These are phyloP conservation scores for Camillea tinctor DNA, from an alignment of 2,329 filamentous ascomycete genomes.

Conservation along the genomic window DNA sequence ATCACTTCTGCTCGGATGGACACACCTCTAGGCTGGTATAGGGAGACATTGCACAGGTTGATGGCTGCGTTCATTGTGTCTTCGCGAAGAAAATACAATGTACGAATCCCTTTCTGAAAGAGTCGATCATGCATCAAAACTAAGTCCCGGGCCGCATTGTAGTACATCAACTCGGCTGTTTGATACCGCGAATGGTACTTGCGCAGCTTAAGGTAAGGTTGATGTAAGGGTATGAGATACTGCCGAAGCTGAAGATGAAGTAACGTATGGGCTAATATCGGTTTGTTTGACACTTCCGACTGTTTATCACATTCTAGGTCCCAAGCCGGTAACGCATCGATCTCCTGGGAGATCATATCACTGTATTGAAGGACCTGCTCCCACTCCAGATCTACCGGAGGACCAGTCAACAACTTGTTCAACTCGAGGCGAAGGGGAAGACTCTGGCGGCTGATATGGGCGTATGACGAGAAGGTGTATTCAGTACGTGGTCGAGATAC, in stretches of 20 bases:
- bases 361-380: constrained; percentile 62
- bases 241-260: constrained; percentile 60
- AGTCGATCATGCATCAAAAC: constrained; percentile 62
- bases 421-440: constrained; percentile 56
- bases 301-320: constrained; percentile 40
- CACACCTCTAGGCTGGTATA: constrained; percentile 54
- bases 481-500: constrained; percentile 49
- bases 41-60: constrained; percentile 60
- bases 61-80: constrained; percentile 59
- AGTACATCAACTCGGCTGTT: constrained; percentile 62
- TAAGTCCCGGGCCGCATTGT: constrained; percentile 60
- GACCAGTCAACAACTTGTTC: constrained; percentile 54
- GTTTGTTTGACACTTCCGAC: constrained; percentile 47
- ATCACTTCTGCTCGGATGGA: not conserved
- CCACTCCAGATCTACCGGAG: constrained; percentile 56
- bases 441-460: constrained; percentile 56
- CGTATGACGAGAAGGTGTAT: constrained; percentile 60
- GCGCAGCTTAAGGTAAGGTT: constrained; percentile 59
- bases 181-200: constrained; percentile 61
- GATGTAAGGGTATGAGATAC: constrained; percentile 61
- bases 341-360: constrained; percentile 60
- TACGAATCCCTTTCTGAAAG: constrained; percentile 56
- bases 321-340: constrained; percentile 60
- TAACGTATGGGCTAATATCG: constrained; percentile 58
- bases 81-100: constrained; percentile 59